A percentile compares a stretch with the other conserved stretches of the same genome.
phyloP scores from a whole-genome alignment of 2,329 filamentous ascomycete species.

The Pleurostoma richardsiae region DNA sequence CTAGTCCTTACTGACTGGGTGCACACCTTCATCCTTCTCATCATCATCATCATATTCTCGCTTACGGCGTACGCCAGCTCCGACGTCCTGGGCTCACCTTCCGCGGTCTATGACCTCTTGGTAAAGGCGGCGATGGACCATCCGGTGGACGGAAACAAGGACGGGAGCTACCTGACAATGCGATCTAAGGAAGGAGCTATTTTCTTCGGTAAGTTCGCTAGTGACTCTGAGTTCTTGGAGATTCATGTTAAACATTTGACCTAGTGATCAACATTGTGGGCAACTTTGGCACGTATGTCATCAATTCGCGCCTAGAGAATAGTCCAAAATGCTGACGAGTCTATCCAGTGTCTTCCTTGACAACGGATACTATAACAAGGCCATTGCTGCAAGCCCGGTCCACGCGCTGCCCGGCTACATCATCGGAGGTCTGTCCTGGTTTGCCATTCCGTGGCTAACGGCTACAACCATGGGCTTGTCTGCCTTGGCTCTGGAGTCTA shows the following conservation, averaged over 20 bases:
- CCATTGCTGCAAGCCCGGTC: slow-evolving; percentile 80
- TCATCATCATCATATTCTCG: slow-evolving; percentile 82
- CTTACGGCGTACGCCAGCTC: slow-evolving; percentile 77
- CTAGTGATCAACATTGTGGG: slow-evolving; percentile 75
- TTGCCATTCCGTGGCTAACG: slow-evolving; percentile 85
- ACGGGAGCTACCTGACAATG: slow-evolving; percentile 86
- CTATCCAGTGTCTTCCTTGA: slow-evolving; percentile 63
- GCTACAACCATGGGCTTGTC: slow-evolving; percentile 86
- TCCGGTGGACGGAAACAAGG: slow-evolving; percentile 73
- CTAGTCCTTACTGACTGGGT: slow-evolving; percentile 76
- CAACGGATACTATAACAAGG: slow-evolving; percentile 90
- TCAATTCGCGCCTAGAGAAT: not conserved
- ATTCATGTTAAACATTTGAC: slow-evolving; percentile 23
- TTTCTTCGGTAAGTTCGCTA: slow-evolving; percentile 61
- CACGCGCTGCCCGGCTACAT: slow-evolving; percentile 86
- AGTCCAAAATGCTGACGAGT: not conserved
- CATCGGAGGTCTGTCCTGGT: slow-evolving; percentile 82
- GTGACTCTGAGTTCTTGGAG: no score
- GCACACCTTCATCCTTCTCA: slow-evolving; percentile 77
- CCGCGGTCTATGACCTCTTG: slow-evolving; percentile 73
- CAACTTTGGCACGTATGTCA: slow-evolving; percentile 58
- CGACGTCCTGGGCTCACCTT: slow-evolving; percentile 66
- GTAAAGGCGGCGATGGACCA: slow-evolving; percentile 62
- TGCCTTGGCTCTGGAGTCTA: slow-evolving; percentile 73
- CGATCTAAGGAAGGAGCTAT: slow-evolving; percentile 72